Conservation (phyloP, 1,284 basidiomycete species). For the Heterobasidion annosum region DNA sequence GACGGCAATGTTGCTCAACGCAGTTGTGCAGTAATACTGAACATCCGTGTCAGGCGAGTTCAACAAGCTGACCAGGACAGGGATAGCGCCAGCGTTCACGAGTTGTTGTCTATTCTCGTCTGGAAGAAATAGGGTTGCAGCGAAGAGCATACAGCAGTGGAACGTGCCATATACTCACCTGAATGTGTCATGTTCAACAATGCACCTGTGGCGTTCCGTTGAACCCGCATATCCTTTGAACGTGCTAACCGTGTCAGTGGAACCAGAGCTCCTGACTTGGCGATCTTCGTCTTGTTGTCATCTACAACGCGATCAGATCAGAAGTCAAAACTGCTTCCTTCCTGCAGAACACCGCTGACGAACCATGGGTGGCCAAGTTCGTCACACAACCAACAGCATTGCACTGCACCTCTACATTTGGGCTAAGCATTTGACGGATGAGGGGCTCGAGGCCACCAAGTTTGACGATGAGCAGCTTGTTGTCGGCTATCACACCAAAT, state of each 20-base stretch:
- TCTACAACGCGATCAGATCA: constrained; percentile 35
- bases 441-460: constrained; percentile 96
- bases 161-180: constrained; percentile 38
- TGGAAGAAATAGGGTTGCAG: constrained; percentile 19
- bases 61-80: constrained; percentile 90
- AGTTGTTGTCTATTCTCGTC: constrained; percentile 99
- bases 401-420: constrained; percentile 99
- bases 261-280: constrained; percentile 96
- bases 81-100: constrained; percentile 97
- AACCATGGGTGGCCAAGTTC: constrained; percentile 96
- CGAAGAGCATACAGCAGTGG: not conserved
- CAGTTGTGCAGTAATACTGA: constrained; percentile 99
- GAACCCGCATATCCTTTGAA: constrained; percentile 99
- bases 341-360: constrained; percentile 16
- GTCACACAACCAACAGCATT: constrained; percentile 99
- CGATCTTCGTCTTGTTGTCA: constrained; percentile 99
- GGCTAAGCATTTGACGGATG: constrained; percentile 98
- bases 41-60: constrained; percentile 99
- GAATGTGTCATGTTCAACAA: constrained; percentile 99
- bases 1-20: constrained; percentile 96
- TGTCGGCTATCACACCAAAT: constrained; percentile 63
- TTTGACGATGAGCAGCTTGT: constrained; percentile 98
- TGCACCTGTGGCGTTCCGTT: constrained; percentile 97
- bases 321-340: not conserved
- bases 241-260: constrained; percentile 94